Conservation (phyloP, 2,329 filamentous ascomycete genomes). For the Ophiocordyceps camponoti-leonardi region DNA sequence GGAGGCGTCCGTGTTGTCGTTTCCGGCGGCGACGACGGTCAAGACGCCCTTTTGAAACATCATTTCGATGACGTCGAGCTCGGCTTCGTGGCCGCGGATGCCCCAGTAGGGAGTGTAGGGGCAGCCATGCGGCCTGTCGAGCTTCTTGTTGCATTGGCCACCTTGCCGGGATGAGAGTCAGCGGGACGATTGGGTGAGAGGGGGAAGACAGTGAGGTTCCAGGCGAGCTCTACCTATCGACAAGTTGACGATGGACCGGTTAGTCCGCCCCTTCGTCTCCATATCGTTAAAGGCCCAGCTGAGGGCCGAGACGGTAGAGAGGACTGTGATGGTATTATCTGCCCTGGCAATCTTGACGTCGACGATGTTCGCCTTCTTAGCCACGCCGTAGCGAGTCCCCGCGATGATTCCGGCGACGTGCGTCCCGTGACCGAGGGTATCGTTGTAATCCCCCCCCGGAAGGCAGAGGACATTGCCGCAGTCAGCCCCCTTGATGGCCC, state of each 20-base stretch:
- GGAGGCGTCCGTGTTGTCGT: neutral
- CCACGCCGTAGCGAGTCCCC: neutral
- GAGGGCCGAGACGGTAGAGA: neutral
- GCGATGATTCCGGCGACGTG: neutral
- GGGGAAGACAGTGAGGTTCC: too few relatives aligned
- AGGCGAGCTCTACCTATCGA: neutral
- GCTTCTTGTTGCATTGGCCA: neutral
- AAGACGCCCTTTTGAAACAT: neutral
- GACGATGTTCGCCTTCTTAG: neutral
- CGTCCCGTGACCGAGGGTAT: neutral
- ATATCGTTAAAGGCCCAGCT: neutral
- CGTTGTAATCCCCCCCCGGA: neutral
- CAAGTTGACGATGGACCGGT: neutral
- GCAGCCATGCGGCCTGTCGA: neutral
- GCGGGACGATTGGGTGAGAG: neutral
- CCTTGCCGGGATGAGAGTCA: neutral
- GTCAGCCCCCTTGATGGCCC: neutral
- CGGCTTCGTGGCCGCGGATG: neutral
- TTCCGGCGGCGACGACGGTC: neutral
- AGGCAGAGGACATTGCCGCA: neutral
- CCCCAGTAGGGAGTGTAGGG: neutral
- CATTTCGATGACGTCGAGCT: neutral
- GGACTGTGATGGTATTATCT: neutral
- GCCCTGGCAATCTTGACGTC: neutral
- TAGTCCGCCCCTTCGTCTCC: neutral